Evolutionary conservation across 352 stramenopile species (phyloP), one percentile per base, ranked within the genome.

Genomic region (Phytophthora litchii): DNA sequence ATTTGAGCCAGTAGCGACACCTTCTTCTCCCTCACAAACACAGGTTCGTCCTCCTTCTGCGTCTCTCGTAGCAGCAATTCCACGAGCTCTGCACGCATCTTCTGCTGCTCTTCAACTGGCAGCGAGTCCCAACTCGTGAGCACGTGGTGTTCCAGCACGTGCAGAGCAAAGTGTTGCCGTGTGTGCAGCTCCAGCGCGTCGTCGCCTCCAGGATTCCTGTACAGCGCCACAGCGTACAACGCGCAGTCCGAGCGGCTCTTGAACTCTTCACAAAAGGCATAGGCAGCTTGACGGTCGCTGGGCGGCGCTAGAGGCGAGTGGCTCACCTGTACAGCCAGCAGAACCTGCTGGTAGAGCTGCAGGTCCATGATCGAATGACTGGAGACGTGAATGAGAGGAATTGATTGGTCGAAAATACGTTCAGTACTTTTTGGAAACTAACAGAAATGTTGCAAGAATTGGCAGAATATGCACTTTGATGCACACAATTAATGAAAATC

Each of bases 21-120:
- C 25, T 91, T 88, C 66, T 93, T 93, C 67, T 93, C 84, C 13
- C 79, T 76, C 13, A 93, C 54, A 51, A 88, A 93, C 16, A 81
- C 69, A 0, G 84, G 84, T 38, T 90, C 79, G 31, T 77, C 56
- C 9, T 52, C 12, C 0, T 20, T 12, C 20, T 60, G 40, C 19
- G 19, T 20, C 17, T 20, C 59, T 23, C 57, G 44, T 27, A 91
- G 51, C 32, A 91, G 64, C 29, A 93, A 55, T 3, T 74, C 60
- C 20, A 93, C 66, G n/a, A 93, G 63, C 44, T 89, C 79, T 0
- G 49, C 48, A 12, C 84, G 81, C 58, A 89, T 67, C 16, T 54
- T 52, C 19, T 75, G 42, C 48, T 89, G 80, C 12, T 89, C 72
- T 2, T 67, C 60, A 0, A 72, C 40, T 0, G 80, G 70, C n/a